Conservation (phyloP, 345 rosid species). For the Gossypium herbaceum region DNA sequence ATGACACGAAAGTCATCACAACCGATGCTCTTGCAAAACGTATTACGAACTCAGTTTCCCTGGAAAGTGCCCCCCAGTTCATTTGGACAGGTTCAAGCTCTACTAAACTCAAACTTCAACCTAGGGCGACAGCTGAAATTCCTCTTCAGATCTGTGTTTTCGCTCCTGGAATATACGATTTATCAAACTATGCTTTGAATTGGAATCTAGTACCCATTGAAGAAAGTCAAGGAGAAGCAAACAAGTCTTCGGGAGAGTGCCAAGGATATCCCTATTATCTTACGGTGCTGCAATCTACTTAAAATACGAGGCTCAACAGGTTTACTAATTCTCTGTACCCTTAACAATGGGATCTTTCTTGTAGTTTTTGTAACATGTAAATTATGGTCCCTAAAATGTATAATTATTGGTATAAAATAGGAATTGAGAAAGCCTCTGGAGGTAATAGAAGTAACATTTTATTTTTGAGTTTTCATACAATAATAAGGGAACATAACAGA, state of each 20-base stretch:
- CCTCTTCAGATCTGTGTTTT: slow-evolving; percentile 70
- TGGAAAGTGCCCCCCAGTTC: slow-evolving; percentile 57
- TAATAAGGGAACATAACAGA: not conserved
- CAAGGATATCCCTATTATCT: slow-evolving; percentile 68
- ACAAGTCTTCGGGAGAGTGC: slow-evolving; percentile 52
- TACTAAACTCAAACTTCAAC: slow-evolving; percentile 49
- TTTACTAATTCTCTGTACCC: not conserved
- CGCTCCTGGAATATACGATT: slow-evolving; percentile 70
- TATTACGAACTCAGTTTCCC: slow-evolving; percentile 28
- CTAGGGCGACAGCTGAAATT: slow-evolving; percentile 50
- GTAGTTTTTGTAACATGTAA: slow-evolving; percentile 22
- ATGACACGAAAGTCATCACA: slow-evolving; percentile 48
- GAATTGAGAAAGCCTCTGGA: slow-evolving; percentile 6
- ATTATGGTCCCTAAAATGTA: slow-evolving; percentile 20
- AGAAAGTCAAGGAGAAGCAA: slow-evolving; percentile 27
- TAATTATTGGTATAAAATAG: slow-evolving; percentile 16
- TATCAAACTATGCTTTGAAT: slow-evolving; percentile 65
- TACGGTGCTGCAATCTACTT: slow-evolving; percentile 58
- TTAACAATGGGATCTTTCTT: not conserved
- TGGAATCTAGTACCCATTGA: slow-evolving; percentile 47
- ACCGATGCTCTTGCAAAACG: slow-evolving; percentile 36
- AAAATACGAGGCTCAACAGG: not conserved
- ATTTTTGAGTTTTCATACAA: not conserved
- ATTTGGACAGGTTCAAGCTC: slow-evolving; percentile 81
- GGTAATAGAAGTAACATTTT: not conserved